Conservation (phyloP, 495 filamentous ascomycete species). For the Neurospora sp. region DNA sequence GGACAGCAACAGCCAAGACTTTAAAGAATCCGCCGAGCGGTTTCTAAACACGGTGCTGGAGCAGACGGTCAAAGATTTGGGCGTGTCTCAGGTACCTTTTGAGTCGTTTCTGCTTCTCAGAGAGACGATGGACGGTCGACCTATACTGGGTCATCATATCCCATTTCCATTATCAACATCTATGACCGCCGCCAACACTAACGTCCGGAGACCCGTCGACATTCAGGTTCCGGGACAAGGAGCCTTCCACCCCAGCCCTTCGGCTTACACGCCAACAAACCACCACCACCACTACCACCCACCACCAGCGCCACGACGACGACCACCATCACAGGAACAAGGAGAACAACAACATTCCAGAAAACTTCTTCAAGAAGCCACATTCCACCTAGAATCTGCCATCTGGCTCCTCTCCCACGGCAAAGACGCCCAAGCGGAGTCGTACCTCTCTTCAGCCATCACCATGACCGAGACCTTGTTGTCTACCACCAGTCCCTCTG, state of each 20-base stretch:
- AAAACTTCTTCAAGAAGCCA: not conserved
- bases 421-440: not conserved
- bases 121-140: not conserved
- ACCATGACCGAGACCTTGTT: not conserved
- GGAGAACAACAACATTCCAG: not conserved
- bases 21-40: constrained; percentile 3
- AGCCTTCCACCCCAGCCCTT: not conserved
- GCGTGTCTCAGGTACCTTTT: not conserved
- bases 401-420: not conserved
- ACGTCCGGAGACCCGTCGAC: not conserved
- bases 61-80: constrained; percentile 3
- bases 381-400: not conserved
- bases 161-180: not conserved
- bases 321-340: no score
- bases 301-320: no score
- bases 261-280: not conserved
- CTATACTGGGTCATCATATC: not conserved
- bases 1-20: not conserved
- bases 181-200: not conserved
- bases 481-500: not conserved
- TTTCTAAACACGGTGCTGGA: constrained; percentile 7
- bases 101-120: not conserved
- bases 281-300: not conserved
- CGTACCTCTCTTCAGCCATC: not conserved
- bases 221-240: not conserved